Conservation (phyloP, 202 grass and related monocot genomes). For the Brachypodium distachyon region DNA sequence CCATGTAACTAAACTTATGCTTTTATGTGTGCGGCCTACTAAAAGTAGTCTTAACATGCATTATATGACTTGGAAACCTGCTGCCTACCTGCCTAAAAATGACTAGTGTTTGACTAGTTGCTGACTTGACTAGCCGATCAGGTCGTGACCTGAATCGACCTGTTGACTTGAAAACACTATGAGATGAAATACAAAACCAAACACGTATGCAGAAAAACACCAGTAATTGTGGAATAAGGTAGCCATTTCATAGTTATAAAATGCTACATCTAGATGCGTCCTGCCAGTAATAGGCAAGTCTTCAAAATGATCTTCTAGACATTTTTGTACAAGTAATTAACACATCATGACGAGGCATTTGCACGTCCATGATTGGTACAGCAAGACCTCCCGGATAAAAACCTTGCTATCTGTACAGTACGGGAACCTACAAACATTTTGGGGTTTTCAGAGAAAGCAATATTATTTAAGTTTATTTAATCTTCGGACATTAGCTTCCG, state of each 20-base stretch:
- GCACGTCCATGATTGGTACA: not conserved
- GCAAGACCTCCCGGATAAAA: not conserved
- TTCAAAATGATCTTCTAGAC: not conserved
- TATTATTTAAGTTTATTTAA: not conserved
- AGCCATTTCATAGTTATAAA: not conserved
- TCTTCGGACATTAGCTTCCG: not conserved
- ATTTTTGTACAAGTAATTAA: not conserved
- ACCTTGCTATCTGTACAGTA: not conserved
- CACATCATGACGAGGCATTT: not conserved
- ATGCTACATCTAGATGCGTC: not conserved
- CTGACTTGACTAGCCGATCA: no score
- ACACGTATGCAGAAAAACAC: not conserved
- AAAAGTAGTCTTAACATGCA: not conserved
- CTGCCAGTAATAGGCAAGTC: not conserved
- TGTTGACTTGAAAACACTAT: not conserved
- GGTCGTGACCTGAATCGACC: not conserved
- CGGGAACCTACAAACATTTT: not conserved
- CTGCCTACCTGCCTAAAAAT: not conserved
- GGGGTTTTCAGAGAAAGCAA: not conserved
- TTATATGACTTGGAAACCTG: not conserved
- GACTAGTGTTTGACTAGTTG: no score
- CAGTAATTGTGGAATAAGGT: not conserved
- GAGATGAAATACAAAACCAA: not conserved
- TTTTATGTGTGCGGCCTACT: no score
- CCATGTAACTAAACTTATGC: no score